phyloP scores from a whole-genome alignment of 2,329 filamentous ascomycete species.

The Calonectria honghensis region DNA sequence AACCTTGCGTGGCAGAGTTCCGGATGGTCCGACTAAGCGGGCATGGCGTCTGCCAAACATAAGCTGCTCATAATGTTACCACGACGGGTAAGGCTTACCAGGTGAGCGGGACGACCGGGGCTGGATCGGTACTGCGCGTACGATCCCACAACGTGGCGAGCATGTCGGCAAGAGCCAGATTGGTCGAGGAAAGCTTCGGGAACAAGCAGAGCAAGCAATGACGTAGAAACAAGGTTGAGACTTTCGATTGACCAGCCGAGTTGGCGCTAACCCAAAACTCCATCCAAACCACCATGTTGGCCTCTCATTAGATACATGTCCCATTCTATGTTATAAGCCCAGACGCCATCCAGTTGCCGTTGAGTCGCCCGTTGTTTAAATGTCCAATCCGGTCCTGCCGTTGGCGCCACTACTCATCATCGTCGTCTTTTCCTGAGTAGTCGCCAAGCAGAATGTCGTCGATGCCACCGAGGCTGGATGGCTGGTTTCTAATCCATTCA shows the following conservation, averaged over 20 bases:
- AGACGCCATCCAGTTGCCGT: conserved; percentile 41
- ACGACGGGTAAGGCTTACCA: conserved; percentile 45
- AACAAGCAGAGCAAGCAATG: neutral
- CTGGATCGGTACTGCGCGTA: neutral
- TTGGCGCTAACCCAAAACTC: conserved; percentile 36
- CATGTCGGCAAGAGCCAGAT: neutral
- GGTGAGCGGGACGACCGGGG: conserved; percentile 39
- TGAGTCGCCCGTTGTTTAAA: conserved; percentile 33
- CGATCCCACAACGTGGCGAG: neutral
- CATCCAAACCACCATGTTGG: conserved; percentile 37
- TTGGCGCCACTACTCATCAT: conserved; percentile 58
- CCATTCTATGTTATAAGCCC: conserved; percentile 49
- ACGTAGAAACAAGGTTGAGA: conserved; percentile 24
- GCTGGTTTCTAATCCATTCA: conserved; percentile 83
- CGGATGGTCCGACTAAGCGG: conserved; percentile 43
- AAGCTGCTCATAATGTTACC: conserved; percentile 37
- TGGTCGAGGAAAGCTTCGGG: conserved; percentile 23
- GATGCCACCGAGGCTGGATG: conserved; percentile 70
- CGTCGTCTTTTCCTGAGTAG: conserved; percentile 76
- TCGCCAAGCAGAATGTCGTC: conserved; percentile 87
- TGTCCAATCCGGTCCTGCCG: conserved; percentile 29
- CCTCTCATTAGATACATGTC: conserved; percentile 43
- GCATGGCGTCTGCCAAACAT: conserved; percentile 34
- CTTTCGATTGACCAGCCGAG: conserved; percentile 26
- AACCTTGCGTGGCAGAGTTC: conserved; percentile 39